phyloP scores from a whole-genome alignment of 495 filamentous ascomycete genomes.

The Ramalina peruviana region DNA sequence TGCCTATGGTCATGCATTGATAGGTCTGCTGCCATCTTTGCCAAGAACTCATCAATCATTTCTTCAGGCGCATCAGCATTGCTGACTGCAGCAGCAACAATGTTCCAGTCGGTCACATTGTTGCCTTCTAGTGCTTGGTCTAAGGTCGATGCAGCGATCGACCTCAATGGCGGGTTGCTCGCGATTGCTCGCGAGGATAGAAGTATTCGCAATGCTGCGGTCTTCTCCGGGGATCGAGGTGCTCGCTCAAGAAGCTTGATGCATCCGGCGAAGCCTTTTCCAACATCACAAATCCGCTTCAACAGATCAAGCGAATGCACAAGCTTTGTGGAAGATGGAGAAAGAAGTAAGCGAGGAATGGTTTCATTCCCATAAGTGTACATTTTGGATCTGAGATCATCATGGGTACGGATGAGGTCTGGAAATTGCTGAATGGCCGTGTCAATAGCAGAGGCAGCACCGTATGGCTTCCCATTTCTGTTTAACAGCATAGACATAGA shows the following conservation, averaged over 20 bases:
- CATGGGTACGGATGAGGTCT: constrained; percentile 16
- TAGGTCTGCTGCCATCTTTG: constrained; percentile 22
- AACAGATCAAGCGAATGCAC: constrained; percentile 20
- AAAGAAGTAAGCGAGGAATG: constrained; percentile 36
- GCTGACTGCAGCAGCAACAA: constrained; percentile 31
- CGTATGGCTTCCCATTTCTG: constrained; percentile 72
- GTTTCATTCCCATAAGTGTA: constrained; percentile 31
- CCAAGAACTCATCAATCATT: constrained; percentile 30
- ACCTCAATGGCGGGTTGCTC: not conserved
- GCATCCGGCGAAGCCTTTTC: constrained; percentile 15
- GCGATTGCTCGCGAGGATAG: constrained; percentile 17
- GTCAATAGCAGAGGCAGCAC: constrained; percentile 52
- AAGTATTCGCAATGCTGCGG: constrained; percentile 17
- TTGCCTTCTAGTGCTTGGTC: constrained; percentile 14
- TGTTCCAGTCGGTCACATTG: constrained; percentile 12
- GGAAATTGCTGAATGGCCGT: constrained; percentile 32
- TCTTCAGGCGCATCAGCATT: constrained; percentile 30
- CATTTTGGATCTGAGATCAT: constrained; percentile 15
- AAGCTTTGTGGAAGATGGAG: constrained; percentile 37
- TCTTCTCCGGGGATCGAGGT: constrained; percentile 16
- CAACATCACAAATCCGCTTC: constrained; percentile 11
- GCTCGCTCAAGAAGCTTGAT: constrained; percentile 16
- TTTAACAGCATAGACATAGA: constrained; percentile 36
- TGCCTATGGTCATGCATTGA: constrained; percentile 16
- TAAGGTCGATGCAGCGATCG: constrained; percentile 10